These are phyloP conservation scores for Lepiota venenata DNA, from an alignment of 768 basidiomycete species.

Conservation along the genomic window DNA sequence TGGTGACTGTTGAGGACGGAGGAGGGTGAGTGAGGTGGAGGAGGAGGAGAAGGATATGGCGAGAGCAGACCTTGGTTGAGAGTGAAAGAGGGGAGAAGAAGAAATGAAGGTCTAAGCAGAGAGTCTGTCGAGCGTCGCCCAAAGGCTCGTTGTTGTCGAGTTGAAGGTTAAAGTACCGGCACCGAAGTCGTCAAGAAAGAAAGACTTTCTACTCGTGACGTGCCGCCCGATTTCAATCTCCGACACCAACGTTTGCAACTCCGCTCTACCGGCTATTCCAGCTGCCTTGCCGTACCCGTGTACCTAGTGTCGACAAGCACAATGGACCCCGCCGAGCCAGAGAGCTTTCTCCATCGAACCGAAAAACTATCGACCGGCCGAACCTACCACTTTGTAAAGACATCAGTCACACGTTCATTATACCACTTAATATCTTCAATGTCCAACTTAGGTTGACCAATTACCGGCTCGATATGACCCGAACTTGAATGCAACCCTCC, in stretches of 20 bases:
- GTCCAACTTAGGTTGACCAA: slow-evolving; percentile 50
- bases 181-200: slow-evolving; percentile 26
- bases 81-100: slow-evolving; percentile 18
- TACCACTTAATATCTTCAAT: background rate
- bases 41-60: slow-evolving; percentile 3
- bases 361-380: slow-evolving; percentile 55
- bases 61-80: slow-evolving; percentile 32
- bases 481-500: slow-evolving; percentile 43
- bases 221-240: slow-evolving; percentile 22
- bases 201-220: slow-evolving; percentile 14
- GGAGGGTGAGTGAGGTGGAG: slow-evolving; percentile 13
- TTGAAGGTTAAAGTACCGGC: slow-evolving; percentile 27
- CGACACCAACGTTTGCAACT: slow-evolving; percentile 8
- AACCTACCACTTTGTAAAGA: slow-evolving; percentile 59
- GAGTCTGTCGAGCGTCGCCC: too few relatives aligned
- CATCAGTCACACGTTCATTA: background rate
- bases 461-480: slow-evolving; percentile 41
- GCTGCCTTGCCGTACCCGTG: slow-evolving; percentile 11
- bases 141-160: slow-evolving; percentile 13
- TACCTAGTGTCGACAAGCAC: slow-evolving; percentile 8
- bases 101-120: slow-evolving; percentile 16
- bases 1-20: slow-evolving; percentile 19
- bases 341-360: slow-evolving; percentile 51
- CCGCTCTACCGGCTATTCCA: slow-evolving; percentile 12
- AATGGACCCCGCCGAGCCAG: slow-evolving; percentile 40